Conservation (phyloP, 441 rosid genomes). For the Arabidopsis lyrata region DNA sequence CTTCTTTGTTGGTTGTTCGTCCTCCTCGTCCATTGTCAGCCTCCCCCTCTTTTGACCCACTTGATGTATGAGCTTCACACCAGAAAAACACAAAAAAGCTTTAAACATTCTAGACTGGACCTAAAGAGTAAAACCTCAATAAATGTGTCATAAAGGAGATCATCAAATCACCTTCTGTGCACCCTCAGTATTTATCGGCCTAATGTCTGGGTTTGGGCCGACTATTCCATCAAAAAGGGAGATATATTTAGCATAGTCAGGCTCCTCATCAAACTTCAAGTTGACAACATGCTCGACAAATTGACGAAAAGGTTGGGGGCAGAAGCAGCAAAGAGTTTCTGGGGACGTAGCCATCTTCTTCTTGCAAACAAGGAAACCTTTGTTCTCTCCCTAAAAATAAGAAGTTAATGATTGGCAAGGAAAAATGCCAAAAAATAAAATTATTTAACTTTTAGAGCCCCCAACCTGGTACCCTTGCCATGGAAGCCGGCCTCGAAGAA, state of each 20-base stretch:
- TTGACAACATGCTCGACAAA: slow-evolving; percentile 91
- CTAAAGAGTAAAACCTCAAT: not conserved
- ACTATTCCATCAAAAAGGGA: slow-evolving; percentile 91
- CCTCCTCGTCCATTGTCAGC: slow-evolving; percentile 85
- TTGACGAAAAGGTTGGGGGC: slow-evolving; percentile 82
- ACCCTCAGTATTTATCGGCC: slow-evolving; percentile 96
- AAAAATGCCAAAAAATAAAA: slow-evolving; percentile 9
- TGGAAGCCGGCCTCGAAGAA: slow-evolving; percentile 90
- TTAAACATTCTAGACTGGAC: slow-evolving; percentile 3
- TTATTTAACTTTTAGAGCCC: slow-evolving; percentile 1
- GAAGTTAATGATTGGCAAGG: slow-evolving; percentile 3
- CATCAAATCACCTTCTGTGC: slow-evolving; percentile 81
- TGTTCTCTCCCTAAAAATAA: slow-evolving; percentile 84
- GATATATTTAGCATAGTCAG: slow-evolving; percentile 85
- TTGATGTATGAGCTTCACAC: slow-evolving; percentile 77
- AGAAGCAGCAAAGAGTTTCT: slow-evolving; percentile 81
- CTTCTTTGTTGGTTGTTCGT: slow-evolving; percentile 92
- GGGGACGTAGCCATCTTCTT: slow-evolving; percentile 98
- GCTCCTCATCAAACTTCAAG: slow-evolving; percentile 94
- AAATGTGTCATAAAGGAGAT: slow-evolving; percentile 18
- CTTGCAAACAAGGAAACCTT: slow-evolving; percentile 95
- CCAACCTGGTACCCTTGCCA: slow-evolving; percentile 98
- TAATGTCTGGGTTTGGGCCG: slow-evolving; percentile 80
- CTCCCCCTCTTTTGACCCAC: slow-evolving; percentile 98
- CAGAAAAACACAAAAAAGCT: slow-evolving; percentile 29